Evolutionary conservation across 2,329 filamentous ascomycete genomes (phyloP).

Genomic region (Juglanconis sp.): DNA sequence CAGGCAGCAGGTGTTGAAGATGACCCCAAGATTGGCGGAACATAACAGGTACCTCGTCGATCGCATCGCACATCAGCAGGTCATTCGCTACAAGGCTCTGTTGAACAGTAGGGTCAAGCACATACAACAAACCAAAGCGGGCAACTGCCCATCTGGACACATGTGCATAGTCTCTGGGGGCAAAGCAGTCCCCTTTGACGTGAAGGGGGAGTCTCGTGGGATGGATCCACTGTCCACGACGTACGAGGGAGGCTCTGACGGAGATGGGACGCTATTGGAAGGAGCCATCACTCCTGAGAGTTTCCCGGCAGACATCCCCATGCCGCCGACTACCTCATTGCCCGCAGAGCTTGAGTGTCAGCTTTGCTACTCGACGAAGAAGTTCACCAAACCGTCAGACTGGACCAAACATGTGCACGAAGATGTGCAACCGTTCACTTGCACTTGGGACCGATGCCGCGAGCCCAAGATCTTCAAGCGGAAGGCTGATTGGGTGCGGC

Average conservation of each 20-base stretch:
- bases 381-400: constrained; percentile 85
- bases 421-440: constrained; percentile 89
- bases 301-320: constrained; percentile 77
- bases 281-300: constrained; percentile 67
- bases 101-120: constrained; percentile 70
- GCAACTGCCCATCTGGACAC: constrained; percentile 57
- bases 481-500: constrained; percentile 93
- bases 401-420: constrained; percentile 97
- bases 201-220: constrained; percentile 56
- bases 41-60: constrained; percentile 65
- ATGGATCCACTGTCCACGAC: constrained; percentile 53
- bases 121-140: constrained; percentile 49
- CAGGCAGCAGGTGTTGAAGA: constrained; percentile 64
- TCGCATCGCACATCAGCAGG: constrained; percentile 78
- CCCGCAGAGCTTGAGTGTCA: constrained; percentile 89
- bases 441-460: constrained; percentile 78
- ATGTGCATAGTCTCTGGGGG: constrained; percentile 68
- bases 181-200: constrained; percentile 58
- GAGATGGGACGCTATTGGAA: constrained; percentile 66
- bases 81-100: constrained; percentile 74
- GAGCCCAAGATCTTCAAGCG: constrained; percentile 92
- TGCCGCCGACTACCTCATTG: constrained; percentile 72
- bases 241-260: constrained; percentile 56
- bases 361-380: constrained; percentile 81
- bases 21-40: constrained; percentile 68